Percentiles rank a stretch among this genome's conserved stretches.
Evolutionary conservation across 257 asterid species (phyloP).

Genomic region (Nicotiana obtusifolia): DNA sequence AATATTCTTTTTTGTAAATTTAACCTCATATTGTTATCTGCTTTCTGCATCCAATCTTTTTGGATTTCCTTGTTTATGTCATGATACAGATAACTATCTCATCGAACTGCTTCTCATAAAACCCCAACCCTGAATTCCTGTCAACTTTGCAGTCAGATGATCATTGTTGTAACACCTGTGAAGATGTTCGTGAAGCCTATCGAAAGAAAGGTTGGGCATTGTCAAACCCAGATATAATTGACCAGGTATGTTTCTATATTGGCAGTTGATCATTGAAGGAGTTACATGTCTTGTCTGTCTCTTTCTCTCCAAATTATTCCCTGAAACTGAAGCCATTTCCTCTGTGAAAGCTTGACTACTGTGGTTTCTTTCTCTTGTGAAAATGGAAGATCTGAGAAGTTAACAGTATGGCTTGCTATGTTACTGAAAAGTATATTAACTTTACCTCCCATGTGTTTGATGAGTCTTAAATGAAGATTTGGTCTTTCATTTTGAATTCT

Average conservation of each 20-base stretch:
- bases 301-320: not conserved
- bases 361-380: not conserved
- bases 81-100: not conserved
- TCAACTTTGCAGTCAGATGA: constrained; percentile 60
- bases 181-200: constrained; percentile 98
- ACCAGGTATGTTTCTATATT: constrained; percentile 51
- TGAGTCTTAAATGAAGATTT: not conserved
- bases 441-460: not conserved
- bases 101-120: constrained; percentile 7
- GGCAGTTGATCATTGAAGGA: not conserved
- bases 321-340: not conserved
- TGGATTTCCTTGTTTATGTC: not conserved
- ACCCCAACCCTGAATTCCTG: constrained; percentile 17
- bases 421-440: not conserved
- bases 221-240: constrained; percentile 73
- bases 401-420: not conserved
- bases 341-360: not conserved
- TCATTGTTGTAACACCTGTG: constrained; percentile 88
- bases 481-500: not conserved
- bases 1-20: not conserved
- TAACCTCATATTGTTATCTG: not conserved
- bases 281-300: not conserved
- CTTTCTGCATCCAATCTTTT: not conserved
- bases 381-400: not conserved
- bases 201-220: constrained; percentile 92